phyloP scores from a whole-genome alignment of 345 rosid species.

The Gynandropsis gynandra region DNA sequence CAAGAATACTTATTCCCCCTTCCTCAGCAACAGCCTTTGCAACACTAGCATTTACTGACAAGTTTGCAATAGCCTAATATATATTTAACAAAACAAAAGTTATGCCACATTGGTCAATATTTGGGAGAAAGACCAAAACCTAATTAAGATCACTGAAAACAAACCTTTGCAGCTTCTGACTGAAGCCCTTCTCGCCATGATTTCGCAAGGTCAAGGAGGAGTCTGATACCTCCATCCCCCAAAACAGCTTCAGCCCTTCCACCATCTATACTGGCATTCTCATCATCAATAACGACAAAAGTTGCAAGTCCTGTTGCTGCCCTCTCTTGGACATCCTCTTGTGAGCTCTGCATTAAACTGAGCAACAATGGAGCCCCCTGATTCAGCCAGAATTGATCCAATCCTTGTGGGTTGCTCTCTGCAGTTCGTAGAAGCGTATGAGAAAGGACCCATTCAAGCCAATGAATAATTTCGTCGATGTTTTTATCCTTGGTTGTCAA shows the following conservation, averaged over 20 bases:
- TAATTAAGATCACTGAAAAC: not conserved
- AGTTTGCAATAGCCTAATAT: conserved; percentile 72
- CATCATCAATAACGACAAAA: conserved; percentile 78
- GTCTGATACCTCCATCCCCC: conserved; percentile 68
- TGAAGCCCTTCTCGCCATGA: conserved; percentile 89
- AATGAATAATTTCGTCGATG: conserved; percentile 50
- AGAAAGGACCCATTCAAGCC: conserved; percentile 76
- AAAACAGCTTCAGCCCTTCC: conserved; percentile 84
- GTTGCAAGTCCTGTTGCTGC: conserved; percentile 92
- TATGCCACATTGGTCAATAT: not conserved
- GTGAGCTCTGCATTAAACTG: conserved; percentile 62
- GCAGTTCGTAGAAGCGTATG: conserved; percentile 65
- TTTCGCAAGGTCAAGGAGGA: conserved; percentile 67
- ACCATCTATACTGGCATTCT: conserved; percentile 71
- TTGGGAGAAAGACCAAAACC: not conserved
- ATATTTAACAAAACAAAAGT: conserved; percentile 6
- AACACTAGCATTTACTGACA: conserved; percentile 71
- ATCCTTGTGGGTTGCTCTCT: conserved; percentile 63
- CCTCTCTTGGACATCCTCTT: conserved; percentile 84
- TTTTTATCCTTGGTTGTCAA: conserved; percentile 32
- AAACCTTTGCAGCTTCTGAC: conserved; percentile 83
- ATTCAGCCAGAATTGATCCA: conserved; percentile 73
- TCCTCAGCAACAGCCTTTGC: conserved; percentile 83
- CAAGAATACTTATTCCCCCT: conserved; percentile 66
- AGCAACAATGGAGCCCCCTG: conserved; percentile 74